Conservation (phyloP, 2,329 filamentous ascomycete genomes). For the Diaporthe helianthi region DNA sequence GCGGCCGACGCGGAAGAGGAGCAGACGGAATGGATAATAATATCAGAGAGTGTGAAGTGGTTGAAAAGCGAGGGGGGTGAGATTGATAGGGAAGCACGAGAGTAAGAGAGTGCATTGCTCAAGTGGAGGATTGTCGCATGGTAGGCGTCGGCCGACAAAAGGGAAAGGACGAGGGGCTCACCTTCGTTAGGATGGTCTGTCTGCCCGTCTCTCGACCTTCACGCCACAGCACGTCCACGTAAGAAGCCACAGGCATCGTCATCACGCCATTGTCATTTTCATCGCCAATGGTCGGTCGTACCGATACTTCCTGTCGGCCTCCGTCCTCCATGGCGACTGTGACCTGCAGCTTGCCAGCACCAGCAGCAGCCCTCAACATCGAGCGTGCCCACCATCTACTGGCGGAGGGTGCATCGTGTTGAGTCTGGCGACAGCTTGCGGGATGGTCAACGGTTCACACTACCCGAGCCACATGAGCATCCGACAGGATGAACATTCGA, state of each 20-base stretch:
- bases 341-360: not conserved
- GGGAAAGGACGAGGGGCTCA: not conserved
- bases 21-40: not conserved
- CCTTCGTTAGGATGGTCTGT: not conserved
- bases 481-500: not conserved
- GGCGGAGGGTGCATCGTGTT: not conserved
- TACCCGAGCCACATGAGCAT: not conserved
- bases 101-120: no score
- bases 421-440: not conserved
- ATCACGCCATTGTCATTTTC: not conserved
- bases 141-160: not conserved
- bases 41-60: not conserved
- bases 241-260: not conserved
- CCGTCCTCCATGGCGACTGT: not conserved
- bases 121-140: no score
- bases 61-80: not conserved
- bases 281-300: not conserved
- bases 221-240: slow-evolving; percentile 3
- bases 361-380: not conserved
- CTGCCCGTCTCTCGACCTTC: not conserved
- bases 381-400: not conserved
- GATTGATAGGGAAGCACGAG: not conserved
- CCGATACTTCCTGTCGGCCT: not conserved
- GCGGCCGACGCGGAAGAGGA: not conserved
- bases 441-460: not conserved